A percentile compares a stretch with the other conserved stretches of the same genome.
These are phyloP conservation scores for Suhomyces sp. DNA, from an alignment of 805 yeast species.

Conservation along the genomic window DNA sequence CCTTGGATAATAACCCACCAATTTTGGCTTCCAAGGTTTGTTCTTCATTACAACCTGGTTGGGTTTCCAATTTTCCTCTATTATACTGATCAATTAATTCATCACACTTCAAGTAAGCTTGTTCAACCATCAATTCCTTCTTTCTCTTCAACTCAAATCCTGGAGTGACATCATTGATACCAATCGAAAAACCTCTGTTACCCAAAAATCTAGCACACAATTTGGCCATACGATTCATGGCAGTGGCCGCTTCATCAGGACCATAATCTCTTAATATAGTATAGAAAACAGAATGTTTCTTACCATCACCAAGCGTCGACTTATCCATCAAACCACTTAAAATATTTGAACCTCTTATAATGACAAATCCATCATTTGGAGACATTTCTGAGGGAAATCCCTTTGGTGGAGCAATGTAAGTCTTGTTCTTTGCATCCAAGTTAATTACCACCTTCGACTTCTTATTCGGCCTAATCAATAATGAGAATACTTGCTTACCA, in stretches of 20 bases:
- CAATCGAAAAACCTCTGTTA: constrained; percentile 94
- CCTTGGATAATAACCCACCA: constrained; percentile 93
- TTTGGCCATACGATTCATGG: constrained; percentile 99
- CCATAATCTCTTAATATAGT: constrained; percentile 95
- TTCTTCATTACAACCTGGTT: constrained; percentile 98
- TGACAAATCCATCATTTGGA: constrained; percentile 91
- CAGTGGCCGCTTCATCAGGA: constrained; percentile 90
- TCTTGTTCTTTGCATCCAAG: constrained; percentile 91
- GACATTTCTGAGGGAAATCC: constrained; percentile 91
- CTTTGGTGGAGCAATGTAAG: constrained; percentile 71
- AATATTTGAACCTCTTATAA: constrained; percentile 86
- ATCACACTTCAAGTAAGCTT: constrained; percentile 88
- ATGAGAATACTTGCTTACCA: constrained; percentile 91
- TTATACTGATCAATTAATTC: constrained; percentile 77
- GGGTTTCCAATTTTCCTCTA: constrained; percentile 90
- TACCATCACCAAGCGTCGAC: constrained; percentile 95
- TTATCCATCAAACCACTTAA: constrained; percentile 97
- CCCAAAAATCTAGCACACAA: constrained; percentile 94
- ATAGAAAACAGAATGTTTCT: constrained; percentile 93
- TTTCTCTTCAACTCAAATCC: constrained; percentile 69
- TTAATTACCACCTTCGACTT: constrained; percentile 80
- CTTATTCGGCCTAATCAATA: constrained; percentile 80
- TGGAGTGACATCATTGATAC: constrained; percentile 96
- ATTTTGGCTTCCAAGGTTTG: constrained; percentile 97
- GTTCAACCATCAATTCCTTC: constrained; percentile 87